These are phyloP conservation scores for Pseudoneurospora amorphoporcata DNA, from an alignment of 495 filamentous ascomycete genomes.

Conservation along the genomic window DNA sequence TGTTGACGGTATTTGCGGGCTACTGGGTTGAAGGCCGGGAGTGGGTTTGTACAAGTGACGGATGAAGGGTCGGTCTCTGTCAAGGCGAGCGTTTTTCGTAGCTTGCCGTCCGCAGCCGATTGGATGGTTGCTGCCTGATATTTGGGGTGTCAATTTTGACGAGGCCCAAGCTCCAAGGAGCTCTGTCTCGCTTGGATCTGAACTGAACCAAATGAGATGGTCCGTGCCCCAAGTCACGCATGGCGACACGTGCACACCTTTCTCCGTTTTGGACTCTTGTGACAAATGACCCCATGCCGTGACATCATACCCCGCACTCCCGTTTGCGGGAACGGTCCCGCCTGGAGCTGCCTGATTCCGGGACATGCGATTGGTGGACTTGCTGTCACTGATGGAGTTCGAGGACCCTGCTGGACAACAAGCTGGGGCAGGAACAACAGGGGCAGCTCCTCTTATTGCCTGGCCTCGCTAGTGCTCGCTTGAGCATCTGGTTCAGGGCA, in stretches of 20 bases:
- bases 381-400: background rate
- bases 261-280: background rate
- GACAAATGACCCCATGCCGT: background rate
- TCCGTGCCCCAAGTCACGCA: background rate
- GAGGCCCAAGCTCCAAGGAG: background rate
- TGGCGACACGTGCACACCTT: background rate
- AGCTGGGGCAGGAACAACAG: background rate
- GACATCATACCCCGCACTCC: background rate
- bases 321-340: background rate
- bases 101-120: constrained; percentile 7
- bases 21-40: constrained; percentile 9
- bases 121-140: constrained; percentile 1
- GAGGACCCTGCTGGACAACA: background rate
- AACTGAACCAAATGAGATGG: too few species aligned
- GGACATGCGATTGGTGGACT: background rate
- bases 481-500: background rate
- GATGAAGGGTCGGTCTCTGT: constrained; percentile 9
- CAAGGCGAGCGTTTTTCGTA: constrained; percentile 37
- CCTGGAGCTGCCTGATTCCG: background rate
- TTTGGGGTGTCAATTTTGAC: constrained; percentile 2
- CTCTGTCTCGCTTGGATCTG: too few species aligned
- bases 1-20: constrained; percentile 37
- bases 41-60: constrained; percentile 5
- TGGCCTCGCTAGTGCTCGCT: background rate
- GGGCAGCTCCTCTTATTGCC: background rate